Percentiles rank a stretch among this genome's conserved stretches.
Conservation (phyloP, 768 basidiomycete species). For the Lactifluus hygrophoroides region DNA sequence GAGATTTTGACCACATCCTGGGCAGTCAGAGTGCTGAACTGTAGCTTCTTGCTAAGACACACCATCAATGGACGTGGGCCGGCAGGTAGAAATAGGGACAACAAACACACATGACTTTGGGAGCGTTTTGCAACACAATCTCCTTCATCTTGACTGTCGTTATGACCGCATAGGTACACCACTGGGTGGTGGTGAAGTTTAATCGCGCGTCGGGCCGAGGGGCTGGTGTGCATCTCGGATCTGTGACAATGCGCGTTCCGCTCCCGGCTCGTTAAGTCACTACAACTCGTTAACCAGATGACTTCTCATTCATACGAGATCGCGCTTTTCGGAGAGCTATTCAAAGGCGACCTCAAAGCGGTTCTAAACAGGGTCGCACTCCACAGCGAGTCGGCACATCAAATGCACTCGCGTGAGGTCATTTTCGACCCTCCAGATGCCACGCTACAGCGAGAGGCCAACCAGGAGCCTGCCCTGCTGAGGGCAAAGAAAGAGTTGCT, state of each 20-base stretch:
- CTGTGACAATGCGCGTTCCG: not conserved
- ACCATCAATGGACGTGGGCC: not conserved
- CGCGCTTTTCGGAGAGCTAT: slow-evolving; percentile 77
- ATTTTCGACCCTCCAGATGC: slow-evolving; percentile 76
- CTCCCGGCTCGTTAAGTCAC: not conserved
- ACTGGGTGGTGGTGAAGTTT: not conserved
- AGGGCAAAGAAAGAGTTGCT: slow-evolving; percentile 69
- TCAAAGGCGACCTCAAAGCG: slow-evolving; percentile 61
- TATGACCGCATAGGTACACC: not conserved
- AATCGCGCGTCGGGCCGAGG: not conserved
- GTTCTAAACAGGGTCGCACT: slow-evolving; percentile 78
- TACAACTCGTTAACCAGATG: slow-evolving; percentile 18
- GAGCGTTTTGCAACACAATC: slow-evolving; percentile 15
- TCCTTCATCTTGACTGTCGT: slow-evolving; percentile 12
- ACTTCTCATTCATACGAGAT: slow-evolving; percentile 64
- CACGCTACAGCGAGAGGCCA: slow-evolving; percentile 49
- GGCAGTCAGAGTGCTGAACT: slow-evolving; percentile 88
- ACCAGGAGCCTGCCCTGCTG: slow-evolving; percentile 57
- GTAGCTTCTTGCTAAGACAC: slow-evolving; percentile 76
- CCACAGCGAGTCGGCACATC: slow-evolving; percentile 67
- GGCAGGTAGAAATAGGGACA: not conserved
- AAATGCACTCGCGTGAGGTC: slow-evolving; percentile 68
- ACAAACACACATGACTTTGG: slow-evolving; percentile 15
- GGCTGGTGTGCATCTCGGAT: slow-evolving; percentile 3
- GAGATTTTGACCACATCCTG: slow-evolving; percentile 95